Evolutionary conservation across 2,329 filamentous ascomycete genomes (phyloP).

Genomic region (Aspergillus novofumigatus): DNA sequence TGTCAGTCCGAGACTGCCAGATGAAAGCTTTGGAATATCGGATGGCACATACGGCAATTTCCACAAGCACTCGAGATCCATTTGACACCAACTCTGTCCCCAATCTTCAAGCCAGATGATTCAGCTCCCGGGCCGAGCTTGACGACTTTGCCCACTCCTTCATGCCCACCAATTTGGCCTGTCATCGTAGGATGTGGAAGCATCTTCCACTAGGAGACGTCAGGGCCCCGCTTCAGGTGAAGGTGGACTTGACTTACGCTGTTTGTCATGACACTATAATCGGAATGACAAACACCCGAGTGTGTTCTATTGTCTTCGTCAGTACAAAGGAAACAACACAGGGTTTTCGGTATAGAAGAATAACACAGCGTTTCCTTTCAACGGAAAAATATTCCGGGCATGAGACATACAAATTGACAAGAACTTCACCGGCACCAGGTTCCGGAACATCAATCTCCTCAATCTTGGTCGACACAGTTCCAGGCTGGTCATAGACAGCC

Average conservation of each 20-base stretch:
- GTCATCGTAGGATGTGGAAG: conserved; percentile 57
- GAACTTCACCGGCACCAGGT: conserved; percentile 58
- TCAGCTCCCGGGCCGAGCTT: conserved; percentile 61
- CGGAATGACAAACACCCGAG: conserved; percentile 62
- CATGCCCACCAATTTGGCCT: conserved; percentile 65
- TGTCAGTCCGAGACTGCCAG: neutral
- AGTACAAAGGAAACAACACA: neutral
- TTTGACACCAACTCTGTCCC: conserved; percentile 67
- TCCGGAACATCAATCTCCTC: conserved; percentile 62
- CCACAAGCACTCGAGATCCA: conserved; percentile 59
- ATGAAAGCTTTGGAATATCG: neutral
- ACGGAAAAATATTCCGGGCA: neutral
- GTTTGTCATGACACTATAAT: conserved; percentile 55
- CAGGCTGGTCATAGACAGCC: conserved; percentile 61
- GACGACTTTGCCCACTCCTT: conserved; percentile 63
- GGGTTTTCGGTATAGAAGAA: neutral
- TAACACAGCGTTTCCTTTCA: neutral
- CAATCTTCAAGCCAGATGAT: conserved; percentile 55
- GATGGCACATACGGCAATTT: conserved; percentile 40
- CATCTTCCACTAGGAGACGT: conserved; percentile 46
- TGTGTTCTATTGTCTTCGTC: conserved; percentile 46
- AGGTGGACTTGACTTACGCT: conserved; percentile 18
- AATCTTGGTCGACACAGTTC: conserved; percentile 61
- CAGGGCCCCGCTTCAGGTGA: neutral
- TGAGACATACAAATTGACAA: conserved; percentile 54